Conservation (phyloP, 2,329 filamentous ascomycete genomes). For the Trichoderma gracile region DNA sequence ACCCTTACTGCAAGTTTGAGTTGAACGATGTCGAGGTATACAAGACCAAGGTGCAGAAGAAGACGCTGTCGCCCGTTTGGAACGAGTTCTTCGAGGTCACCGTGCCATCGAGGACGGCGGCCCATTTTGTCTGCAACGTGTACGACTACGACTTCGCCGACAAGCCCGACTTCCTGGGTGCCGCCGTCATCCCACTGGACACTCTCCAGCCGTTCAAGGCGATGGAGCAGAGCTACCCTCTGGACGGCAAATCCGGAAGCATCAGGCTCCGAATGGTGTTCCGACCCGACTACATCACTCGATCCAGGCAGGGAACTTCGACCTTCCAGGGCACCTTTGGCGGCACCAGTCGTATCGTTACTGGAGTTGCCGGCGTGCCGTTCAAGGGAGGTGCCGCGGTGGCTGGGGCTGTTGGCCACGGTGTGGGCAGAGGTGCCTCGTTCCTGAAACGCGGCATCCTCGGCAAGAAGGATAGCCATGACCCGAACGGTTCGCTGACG, state of each 20-base stretch:
- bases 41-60: slow-evolving; percentile 96
- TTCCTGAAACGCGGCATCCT: slow-evolving; percentile 87
- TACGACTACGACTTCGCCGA: slow-evolving; percentile 98
- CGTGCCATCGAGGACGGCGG: slow-evolving; percentile 79
- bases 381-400: slow-evolving; percentile 88
- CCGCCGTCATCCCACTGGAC: slow-evolving; percentile 72
- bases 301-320: slow-evolving; percentile 83
- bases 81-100: slow-evolving; percentile 92
- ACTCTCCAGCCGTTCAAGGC: slow-evolving; percentile 81
- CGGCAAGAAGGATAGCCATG: slow-evolving; percentile 66
- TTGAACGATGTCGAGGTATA: slow-evolving; percentile 86
- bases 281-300: slow-evolving; percentile 86
- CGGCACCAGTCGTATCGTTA: slow-evolving; percentile 83
- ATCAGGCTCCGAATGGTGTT: slow-evolving; percentile 85
- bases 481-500: slow-evolving; percentile 48
- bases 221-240: slow-evolving; percentile 69
- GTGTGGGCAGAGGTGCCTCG: slow-evolving; percentile 84
- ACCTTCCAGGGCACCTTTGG: slow-evolving; percentile 91
- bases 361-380: slow-evolving; percentile 78
- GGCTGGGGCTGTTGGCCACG: slow-evolving; percentile 68
- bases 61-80: slow-evolving; percentile 92
- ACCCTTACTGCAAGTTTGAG: slow-evolving; percentile 94
- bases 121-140: slow-evolving; percentile 79
- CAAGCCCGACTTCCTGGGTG: slow-evolving; percentile 87
- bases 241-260: slow-evolving; percentile 88